Evolutionary conservation across 2,329 filamentous ascomycete species (phyloP), one percentile per base, ranked within the genome.

Genomic region (Pseudopyricularia cyperi): DNA sequence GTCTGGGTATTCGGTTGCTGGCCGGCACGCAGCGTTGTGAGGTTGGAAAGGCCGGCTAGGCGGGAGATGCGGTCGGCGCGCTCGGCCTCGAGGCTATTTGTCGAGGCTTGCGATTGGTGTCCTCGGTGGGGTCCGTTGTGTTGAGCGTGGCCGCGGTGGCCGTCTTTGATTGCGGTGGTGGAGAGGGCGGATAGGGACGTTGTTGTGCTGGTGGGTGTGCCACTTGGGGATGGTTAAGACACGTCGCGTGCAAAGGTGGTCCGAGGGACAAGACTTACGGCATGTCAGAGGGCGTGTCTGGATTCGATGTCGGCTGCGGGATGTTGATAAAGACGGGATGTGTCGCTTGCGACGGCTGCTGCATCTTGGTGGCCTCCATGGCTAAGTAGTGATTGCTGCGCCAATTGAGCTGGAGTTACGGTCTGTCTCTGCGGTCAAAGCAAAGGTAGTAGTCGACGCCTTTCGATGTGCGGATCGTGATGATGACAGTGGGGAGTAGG

Each of bases 81-180:
- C 67, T 95, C 90, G 56, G 89, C 89, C 61, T 95, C 90, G 55
- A 93, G 82, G 61, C 85, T 91, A 58, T 79, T 85, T 52, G 80
- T 79, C 19, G 82, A 85, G 7, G 79, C 68, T 58, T 76, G 71
- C 59, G 78, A 74, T 61, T 80, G 68, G 65, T 82, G 71, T 50
- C 80, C 79, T 55, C 73, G 73, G 53, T 77, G 73, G 53, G 67
- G 66, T 54, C 78, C 75, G 53, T 74, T 69, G 52, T 82, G 76
- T 28, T 82, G 79, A 28, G 84, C 76, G 63, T 89, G 82, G 57
- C 91, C 91, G 55, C 89, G 87, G 63, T 96, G 89, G 60, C 91
- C 91, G 65, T 97, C 91, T 69, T 96, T 95, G 75, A 95, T 95
- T 50, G 91, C 91, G 12, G 89, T 93, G 17, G 91, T 96, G 15